Evolutionary conservation across 257 asterid genomes (phyloP).

Genomic region (Solanum appendiculatum): DNA sequence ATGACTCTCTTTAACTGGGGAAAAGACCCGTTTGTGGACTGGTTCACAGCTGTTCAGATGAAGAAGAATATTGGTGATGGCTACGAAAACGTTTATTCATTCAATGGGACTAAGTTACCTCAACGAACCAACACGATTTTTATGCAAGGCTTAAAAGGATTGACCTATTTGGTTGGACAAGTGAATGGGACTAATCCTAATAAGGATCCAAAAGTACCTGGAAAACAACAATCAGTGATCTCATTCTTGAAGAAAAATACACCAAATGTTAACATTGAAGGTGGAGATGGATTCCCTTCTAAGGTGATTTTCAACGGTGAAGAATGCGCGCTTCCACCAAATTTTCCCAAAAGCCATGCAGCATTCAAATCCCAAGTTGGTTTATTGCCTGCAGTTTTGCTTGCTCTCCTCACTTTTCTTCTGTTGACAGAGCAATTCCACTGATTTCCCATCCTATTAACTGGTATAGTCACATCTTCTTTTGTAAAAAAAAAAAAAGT

Average conservation of each 20-base stretch:
- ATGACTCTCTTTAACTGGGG: conserved; percentile 91
- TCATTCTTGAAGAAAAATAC: conserved; percentile 58
- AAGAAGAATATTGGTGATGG: conserved; percentile 42
- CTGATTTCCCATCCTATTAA: conserved; percentile 9
- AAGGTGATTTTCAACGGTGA: conserved; percentile 77
- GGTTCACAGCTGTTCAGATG: conserved; percentile 71
- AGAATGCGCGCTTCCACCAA: conserved; percentile 71
- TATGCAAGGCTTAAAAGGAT: conserved; percentile 83
- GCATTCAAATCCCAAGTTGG: conserved; percentile 10
- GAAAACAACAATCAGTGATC: conserved; percentile 83
- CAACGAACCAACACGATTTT: conserved; percentile 34
- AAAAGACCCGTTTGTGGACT: conserved; percentile 36
- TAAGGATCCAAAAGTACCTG: conserved; percentile 64
- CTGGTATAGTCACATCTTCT: neutral
- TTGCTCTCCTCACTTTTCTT: conserved; percentile 31
- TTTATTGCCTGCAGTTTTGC: conserved; percentile 19
- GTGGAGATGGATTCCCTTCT: conserved; percentile 87
- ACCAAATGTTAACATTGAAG: conserved; percentile 14
- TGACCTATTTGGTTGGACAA: conserved; percentile 68
- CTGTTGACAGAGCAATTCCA: conserved; percentile 23
- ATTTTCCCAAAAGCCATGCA: conserved; percentile 25
- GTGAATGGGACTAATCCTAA: conserved; percentile 67
- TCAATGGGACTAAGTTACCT: conserved; percentile 53
- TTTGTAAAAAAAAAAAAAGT: too few species aligned
- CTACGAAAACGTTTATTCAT: conserved; percentile 60